These are phyloP conservation scores for Blastobotrys serpentis DNA, from an alignment of 1,139 yeast genomes.

Conservation along the genomic window DNA sequence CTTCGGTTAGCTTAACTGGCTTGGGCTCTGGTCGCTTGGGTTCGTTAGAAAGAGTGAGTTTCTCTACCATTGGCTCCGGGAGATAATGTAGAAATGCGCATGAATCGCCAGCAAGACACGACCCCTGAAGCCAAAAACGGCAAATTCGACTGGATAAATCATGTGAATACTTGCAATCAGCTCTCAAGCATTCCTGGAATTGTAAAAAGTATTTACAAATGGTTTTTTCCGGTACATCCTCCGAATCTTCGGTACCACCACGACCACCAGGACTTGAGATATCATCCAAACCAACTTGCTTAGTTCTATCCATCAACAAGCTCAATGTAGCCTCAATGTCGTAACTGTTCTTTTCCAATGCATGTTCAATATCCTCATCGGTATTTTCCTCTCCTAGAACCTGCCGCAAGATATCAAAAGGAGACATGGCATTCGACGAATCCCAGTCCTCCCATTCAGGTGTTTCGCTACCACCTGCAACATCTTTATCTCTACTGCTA, in stretches of 20 bases:
- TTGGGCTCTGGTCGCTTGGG: constrained; percentile 14
- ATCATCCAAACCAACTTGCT: neutral
- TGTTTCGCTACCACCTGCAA: neutral
- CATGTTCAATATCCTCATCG: constrained; percentile 35
- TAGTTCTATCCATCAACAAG: constrained; percentile 13
- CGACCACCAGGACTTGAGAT: neutral
- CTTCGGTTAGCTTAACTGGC: constrained; percentile 26
- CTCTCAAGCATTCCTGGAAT: constrained; percentile 43
- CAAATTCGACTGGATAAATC: constrained; percentile 43
- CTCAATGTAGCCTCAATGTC: constrained; percentile 34
- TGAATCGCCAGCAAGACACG: constrained; percentile 42
- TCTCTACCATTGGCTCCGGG: constrained; percentile 29
- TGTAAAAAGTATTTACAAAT: constrained; percentile 42
- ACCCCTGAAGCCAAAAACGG: constrained; percentile 46
- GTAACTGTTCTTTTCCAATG: constrained; percentile 36
- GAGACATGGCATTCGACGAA: constrained; percentile 25
- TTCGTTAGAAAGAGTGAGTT: constrained; percentile 3
- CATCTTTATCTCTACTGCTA: neutral
- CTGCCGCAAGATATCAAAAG: constrained; percentile 36
- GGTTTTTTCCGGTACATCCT: constrained; percentile 17
- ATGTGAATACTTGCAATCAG: constrained; percentile 47
- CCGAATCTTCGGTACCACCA: neutral
- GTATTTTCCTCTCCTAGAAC: constrained; percentile 34
- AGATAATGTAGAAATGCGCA: constrained; percentile 43
- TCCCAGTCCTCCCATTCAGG: constrained; percentile 7